A percentile compares a stretch with the other conserved stretches of the same genome.
These are phyloP conservation scores for Metarhizium humberi DNA, from an alignment of 2,329 filamentous ascomycete species.

Conservation along the genomic window DNA sequence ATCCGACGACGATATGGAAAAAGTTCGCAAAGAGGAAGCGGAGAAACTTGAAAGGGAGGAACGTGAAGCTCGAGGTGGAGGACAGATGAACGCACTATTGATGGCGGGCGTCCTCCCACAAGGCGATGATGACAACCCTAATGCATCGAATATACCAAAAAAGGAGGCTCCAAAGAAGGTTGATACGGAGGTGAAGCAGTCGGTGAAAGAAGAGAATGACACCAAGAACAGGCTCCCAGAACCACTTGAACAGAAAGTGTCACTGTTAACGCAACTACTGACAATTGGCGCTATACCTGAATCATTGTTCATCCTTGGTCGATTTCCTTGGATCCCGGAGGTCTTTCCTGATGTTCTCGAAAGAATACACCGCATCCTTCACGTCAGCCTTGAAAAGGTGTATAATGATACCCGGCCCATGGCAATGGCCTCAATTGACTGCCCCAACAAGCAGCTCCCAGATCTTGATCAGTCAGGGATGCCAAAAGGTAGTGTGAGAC, in stretches of 20 bases:
- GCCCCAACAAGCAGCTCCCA: slow-evolving; percentile 35
- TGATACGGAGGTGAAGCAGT: slow-evolving; percentile 42
- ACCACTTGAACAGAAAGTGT: slow-evolving; percentile 79
- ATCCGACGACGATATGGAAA: slow-evolving; percentile 72
- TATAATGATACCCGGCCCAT: slow-evolving; percentile 37
- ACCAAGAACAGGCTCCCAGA: slow-evolving; percentile 52
- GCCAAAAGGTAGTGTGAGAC: slow-evolving; percentile 59
- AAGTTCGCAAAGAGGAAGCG: slow-evolving; percentile 57
- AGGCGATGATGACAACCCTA: slow-evolving; percentile 59
- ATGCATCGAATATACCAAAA: slow-evolving; percentile 27
- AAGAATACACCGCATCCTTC: slow-evolving; percentile 73
- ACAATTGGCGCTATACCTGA: slow-evolving; percentile 90
- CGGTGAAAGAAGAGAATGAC: slow-evolving; percentile 31
- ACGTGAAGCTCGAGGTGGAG: slow-evolving; percentile 58
- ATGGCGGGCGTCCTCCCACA: slow-evolving; percentile 72
- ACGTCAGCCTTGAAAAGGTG: slow-evolving; percentile 73
- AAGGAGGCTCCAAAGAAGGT: slow-evolving; percentile 44
- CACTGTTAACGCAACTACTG: slow-evolving; percentile 74
- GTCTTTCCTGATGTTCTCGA: slow-evolving; percentile 73
- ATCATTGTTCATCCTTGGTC: slow-evolving; percentile 81
- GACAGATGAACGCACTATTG: slow-evolving; percentile 71
- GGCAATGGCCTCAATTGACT: slow-evolving; percentile 19
- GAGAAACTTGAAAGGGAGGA: slow-evolving; percentile 76
- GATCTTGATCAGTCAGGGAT: slow-evolving; percentile 55
- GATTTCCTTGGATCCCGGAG: slow-evolving; percentile 87